phyloP scores from a whole-genome alignment of 495 filamentous ascomycete genomes.

The Oidiodendron maius region DNA sequence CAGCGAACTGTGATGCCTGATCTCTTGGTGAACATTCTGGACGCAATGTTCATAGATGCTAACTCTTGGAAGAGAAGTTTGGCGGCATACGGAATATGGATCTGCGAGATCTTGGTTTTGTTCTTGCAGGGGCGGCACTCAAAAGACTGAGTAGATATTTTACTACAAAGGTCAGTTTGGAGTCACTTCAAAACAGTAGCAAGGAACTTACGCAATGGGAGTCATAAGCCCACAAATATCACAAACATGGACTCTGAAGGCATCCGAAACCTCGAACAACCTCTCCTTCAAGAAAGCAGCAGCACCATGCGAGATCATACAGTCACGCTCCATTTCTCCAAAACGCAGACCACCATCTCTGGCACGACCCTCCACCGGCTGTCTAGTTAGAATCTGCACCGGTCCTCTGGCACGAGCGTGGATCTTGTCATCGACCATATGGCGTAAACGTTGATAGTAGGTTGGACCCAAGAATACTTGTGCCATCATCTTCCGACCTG shows the following conservation, averaged over 20 bases:
- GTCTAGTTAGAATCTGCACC: constrained; percentile 92
- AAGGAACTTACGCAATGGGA: constrained; percentile 83
- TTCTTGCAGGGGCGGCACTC: constrained; percentile 97
- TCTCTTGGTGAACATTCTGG: constrained; percentile 88
- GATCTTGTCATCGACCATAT: constrained; percentile 99
- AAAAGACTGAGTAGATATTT: constrained; percentile 87
- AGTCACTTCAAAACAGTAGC: constrained; percentile 2
- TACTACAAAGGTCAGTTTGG: constrained; percentile 48
- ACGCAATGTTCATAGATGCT: constrained; percentile 94
- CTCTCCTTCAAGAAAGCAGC: constrained; percentile 95
- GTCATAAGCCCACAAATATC: constrained; percentile 99
- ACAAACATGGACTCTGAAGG: constrained; percentile 97
- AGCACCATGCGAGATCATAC: constrained; percentile 98
- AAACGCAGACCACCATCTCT: constrained; percentile 97
- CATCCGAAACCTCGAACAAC: constrained; percentile 93
- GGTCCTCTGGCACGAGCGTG: constrained; percentile 93
- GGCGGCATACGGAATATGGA: constrained; percentile 95
- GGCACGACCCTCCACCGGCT: constrained; percentile 97
- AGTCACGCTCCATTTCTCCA: constrained; percentile 99
- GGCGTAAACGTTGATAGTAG: constrained; percentile 96
- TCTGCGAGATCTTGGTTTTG: constrained; percentile 95
- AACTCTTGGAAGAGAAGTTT: constrained; percentile 99
- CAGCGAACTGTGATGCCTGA: constrained; percentile 65
- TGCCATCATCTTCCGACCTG: constrained; percentile 82
- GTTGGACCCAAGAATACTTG: constrained; percentile 97